A percentile compares a stretch with the other conserved stretches of the same genome.
Conservation (phyloP, 2,329 filamentous ascomycete species). For the Apiospora rasikravindrae region DNA sequence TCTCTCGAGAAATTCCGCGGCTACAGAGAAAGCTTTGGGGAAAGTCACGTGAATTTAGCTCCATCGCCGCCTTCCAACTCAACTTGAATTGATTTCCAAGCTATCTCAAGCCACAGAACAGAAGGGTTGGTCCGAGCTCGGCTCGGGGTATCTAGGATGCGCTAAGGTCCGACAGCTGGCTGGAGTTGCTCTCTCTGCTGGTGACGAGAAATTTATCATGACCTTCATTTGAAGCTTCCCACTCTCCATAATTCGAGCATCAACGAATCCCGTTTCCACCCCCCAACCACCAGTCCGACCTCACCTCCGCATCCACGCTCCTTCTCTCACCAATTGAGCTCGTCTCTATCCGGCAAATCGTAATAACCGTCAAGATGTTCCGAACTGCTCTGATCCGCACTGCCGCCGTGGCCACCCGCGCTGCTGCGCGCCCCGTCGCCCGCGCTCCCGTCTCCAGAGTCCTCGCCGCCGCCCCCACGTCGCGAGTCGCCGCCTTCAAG, state of each 20-base stretch:
- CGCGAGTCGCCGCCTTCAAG: slow-evolving; percentile 67
- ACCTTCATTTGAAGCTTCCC: slow-evolving; percentile 32
- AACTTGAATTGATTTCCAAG: neutral
- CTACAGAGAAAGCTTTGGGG: neutral
- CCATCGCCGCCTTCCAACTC: neutral
- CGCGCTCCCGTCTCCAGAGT: slow-evolving; percentile 55
- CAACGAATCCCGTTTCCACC: slow-evolving; percentile 22
- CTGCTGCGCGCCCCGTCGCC: slow-evolving; percentile 64
- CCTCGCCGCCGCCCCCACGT: slow-evolving; percentile 63
- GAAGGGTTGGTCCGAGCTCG: slow-evolving; percentile 1
- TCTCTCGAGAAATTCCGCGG: neutral
- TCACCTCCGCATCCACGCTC: slow-evolving; percentile 22
- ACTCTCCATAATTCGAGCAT: slow-evolving; percentile 21
- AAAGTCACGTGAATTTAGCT: slow-evolving; percentile 7
- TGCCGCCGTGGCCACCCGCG: slow-evolving; percentile 62
- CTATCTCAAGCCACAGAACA: neutral
- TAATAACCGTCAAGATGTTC: slow-evolving; percentile 71
- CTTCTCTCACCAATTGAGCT: slow-evolving; percentile 24
- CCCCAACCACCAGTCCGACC: slow-evolving; percentile 6
- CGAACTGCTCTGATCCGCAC: slow-evolving; percentile 84
- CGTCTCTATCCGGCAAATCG: neutral
- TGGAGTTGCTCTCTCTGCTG: slow-evolving; percentile 1
- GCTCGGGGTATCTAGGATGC: neutral
- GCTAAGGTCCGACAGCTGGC: slow-evolving; percentile 17
- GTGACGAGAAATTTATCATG: slow-evolving; percentile 44